phyloP scores from a whole-genome alignment of 257 asterid genomes.

The Gardenia jasminoides region DNA sequence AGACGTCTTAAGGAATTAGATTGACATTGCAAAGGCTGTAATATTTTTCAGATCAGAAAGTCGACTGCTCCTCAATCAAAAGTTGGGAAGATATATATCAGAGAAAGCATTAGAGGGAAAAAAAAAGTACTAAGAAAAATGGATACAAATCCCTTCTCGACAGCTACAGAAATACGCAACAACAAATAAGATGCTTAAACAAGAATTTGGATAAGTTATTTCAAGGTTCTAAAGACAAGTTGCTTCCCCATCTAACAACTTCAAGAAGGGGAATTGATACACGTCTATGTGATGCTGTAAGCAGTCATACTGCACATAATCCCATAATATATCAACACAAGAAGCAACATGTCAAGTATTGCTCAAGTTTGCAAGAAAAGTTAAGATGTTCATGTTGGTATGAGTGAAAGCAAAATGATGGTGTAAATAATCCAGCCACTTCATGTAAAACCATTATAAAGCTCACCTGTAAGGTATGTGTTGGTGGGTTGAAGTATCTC shows the following conservation, averaged over 20 bases:
- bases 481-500: constrained; percentile 76
- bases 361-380: not conserved
- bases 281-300: not conserved
- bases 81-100: not conserved
- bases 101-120: not conserved
- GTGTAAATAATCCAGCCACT: not conserved
- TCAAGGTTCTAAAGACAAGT: not conserved
- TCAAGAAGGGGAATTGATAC: not conserved
- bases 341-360: not conserved
- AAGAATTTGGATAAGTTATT: not conserved
- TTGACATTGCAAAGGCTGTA: not conserved
- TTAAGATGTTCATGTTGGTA: not conserved
- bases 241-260: not conserved
- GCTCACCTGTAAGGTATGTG: constrained; percentile 95
- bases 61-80: not conserved
- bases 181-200: not conserved
- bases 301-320: not conserved
- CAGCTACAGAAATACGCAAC: not conserved
- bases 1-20: not conserved
- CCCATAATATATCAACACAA: not conserved
- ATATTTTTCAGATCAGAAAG: constrained; percentile 1
- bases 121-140: not conserved
- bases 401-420: not conserved
- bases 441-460: constrained; percentile 4
- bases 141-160: not conserved